Evolutionary conservation across 371 early-diverging fungal genomes (phyloP), one percentile per base, ranked within the genome.

Genomic region (Mortierella sp.): DNA sequence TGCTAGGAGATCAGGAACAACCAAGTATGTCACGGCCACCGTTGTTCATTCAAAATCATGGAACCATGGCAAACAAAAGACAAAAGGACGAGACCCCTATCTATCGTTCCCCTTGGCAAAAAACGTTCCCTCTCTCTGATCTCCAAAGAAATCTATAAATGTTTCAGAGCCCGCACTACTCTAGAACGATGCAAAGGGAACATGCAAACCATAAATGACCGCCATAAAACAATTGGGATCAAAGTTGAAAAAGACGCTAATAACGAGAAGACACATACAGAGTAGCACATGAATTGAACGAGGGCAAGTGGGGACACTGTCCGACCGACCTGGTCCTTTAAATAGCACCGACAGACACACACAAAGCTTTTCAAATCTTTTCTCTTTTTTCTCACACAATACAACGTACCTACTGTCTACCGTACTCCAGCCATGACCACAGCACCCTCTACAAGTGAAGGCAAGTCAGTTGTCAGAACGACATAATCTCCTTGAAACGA

Each of bases 81-180:
- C n/a, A 3, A 0, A 5, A 6, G 0, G 22, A n/a, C 48, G 5
- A 1, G 6, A 48, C n/a, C n/a, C 8, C 4, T n/a, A n/a, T n/a
- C 48, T 22, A 8, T 5, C 48, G 2, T n/a, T n/a, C 4, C n/a
- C 8, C n/a, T n/a, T 9, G 19, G 7, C n/a, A 14, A 45, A 19
- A 19, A 16, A 16, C 22, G 11, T 14, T 55, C 31, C 29, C 19
- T 22, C 48, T 19, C 4, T 26, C 58, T 26, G 4, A n/a, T n/a
- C n/a, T n/a, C n/a, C 31, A 14, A 14, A 29, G 19, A 58, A 26
- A 53, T 53, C n/a, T 61, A 34, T 37, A 61, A 61, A 34, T 61
- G 37, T 61, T 61, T 61, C 61, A 61, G 61, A 61, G 61, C 61
- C 61, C 61, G 61, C 61, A 53, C 58, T 39, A 34, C 61, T 34